phyloP scores from a whole-genome alignment of 1,284 basidiomycete species.

The Boletus mariae region DNA sequence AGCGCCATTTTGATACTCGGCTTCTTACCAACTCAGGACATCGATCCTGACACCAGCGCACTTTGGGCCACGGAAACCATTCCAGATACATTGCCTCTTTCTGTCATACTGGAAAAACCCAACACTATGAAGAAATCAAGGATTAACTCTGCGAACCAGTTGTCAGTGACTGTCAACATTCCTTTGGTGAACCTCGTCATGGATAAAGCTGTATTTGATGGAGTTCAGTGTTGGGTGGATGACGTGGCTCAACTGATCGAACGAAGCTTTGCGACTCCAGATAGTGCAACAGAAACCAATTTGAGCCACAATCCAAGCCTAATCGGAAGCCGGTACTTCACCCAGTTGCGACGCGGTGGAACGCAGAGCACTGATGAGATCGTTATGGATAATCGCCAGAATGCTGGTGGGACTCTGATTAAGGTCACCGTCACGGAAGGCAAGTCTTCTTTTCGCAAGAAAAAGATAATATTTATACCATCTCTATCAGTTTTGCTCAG shows the following conservation, averaged over 20 bases:
- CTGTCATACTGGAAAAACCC: conserved; percentile 20
- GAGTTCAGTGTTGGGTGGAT: conserved; percentile 82
- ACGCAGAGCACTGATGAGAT: conserved; percentile 38
- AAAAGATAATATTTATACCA: background rate
- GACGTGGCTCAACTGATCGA: conserved; percentile 73
- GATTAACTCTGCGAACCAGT: conserved; percentile 16
- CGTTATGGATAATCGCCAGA: conserved; percentile 25
- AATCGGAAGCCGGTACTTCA: conserved; percentile 83
- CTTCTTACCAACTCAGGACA: conserved; percentile 15
- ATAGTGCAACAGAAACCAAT: conserved; percentile 33
- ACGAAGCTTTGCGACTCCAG: conserved; percentile 28
- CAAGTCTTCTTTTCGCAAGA: conserved; percentile 19
- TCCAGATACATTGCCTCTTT: conserved; percentile 19
- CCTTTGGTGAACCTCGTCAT: conserved; percentile 65
- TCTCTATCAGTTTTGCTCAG: conserved; percentile 39
- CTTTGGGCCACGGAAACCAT: conserved; percentile 27
- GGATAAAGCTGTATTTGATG: conserved; percentile 65
- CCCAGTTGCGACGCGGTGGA: conserved; percentile 49
- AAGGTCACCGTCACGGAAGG: conserved; percentile 60
- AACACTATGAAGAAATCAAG: conserved; percentile 5
- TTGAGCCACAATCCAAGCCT: conserved; percentile 62
- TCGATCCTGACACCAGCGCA: conserved; percentile 12
- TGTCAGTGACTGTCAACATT: conserved; percentile 49
- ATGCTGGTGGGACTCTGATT: conserved; percentile 44
- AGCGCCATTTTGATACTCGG: conserved; percentile 27